Percentiles rank a stretch among this genome's conserved stretches.
Conservation (phyloP, 148 eudicot genomes). For the Agrostemma githago region DNA sequence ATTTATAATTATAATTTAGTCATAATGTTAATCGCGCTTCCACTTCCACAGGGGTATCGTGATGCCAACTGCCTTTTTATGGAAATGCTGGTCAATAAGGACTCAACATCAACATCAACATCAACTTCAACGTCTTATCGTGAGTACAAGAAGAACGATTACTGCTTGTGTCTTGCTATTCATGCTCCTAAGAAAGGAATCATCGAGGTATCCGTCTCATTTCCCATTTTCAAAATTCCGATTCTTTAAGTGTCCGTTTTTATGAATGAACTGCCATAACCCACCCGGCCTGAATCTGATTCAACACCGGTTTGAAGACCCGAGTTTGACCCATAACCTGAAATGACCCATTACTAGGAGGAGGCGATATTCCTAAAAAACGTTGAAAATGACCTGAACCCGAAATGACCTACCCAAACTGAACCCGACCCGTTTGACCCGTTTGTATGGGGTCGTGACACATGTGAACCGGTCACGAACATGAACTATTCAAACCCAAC, state of each 20-base stretch:
- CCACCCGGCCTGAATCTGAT: no score
- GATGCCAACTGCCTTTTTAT: slow-evolving; percentile 86
- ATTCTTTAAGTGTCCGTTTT: not conserved
- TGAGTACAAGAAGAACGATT: slow-evolving; percentile 63
- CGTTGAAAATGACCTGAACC: no score
- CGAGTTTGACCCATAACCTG: no score
- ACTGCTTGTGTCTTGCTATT: slow-evolving; percentile 84
- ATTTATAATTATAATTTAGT: not conserved
- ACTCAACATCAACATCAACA: slow-evolving; percentile 31
- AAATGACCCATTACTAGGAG: no score
- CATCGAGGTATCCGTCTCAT: slow-evolving; percentile 58
- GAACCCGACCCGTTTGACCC: no score
- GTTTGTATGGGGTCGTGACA: no score
- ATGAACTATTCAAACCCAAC: not conserved
- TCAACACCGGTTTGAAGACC: no score
- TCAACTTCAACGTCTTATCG: slow-evolving; percentile 36
- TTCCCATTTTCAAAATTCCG: not conserved
- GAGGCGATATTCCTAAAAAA: no score
- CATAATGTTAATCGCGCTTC: slow-evolving; percentile 7
- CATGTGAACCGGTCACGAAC: no score
- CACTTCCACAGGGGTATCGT: slow-evolving; percentile 82
- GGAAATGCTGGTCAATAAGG: slow-evolving; percentile 77
- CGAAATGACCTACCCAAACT: no score
- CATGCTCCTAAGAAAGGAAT: slow-evolving; percentile 97
- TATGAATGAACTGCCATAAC: not conserved